Conservation (phyloP, 1,139 yeast species). For the Pichia cactophila region DNA sequence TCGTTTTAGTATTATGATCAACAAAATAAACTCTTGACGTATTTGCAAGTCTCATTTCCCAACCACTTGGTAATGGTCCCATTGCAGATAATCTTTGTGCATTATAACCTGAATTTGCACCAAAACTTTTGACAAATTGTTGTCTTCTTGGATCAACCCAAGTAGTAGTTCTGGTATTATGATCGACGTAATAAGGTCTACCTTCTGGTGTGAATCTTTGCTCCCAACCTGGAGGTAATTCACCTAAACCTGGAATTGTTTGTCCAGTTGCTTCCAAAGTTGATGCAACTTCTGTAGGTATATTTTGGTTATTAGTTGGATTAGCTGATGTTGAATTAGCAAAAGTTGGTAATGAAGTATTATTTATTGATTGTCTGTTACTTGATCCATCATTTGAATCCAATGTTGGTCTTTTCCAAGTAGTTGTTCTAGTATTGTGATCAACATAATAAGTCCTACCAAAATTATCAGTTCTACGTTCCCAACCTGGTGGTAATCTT, state of each 20-base stretch:
- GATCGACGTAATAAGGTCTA: constrained; percentile 95
- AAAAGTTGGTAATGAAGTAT: constrained; percentile 1
- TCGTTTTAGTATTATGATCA: constrained; percentile 96
- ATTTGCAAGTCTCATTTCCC: constrained; percentile 99
- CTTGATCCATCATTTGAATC: constrained; percentile 61
- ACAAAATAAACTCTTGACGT: constrained; percentile 98
- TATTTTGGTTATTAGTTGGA: constrained; percentile 37
- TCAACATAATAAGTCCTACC: constrained; percentile 98
- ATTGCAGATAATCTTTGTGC: constrained; percentile 98
- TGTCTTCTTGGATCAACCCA: constrained; percentile 99
- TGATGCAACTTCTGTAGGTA: constrained; percentile 42
- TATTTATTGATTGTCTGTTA: constrained; percentile 29
- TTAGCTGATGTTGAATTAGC: constrained; percentile 9
- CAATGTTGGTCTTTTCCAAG: constrained; percentile 93
- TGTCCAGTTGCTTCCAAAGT: constrained; percentile 85
- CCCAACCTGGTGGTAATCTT: constrained; percentile 98
- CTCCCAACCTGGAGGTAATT: constrained; percentile 98
- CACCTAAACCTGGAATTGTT: constrained; percentile 93
- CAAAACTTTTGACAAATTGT: constrained; percentile 93
- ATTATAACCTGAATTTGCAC: constrained; percentile 78
- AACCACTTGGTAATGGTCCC: constrained; percentile 96
- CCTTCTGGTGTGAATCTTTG: constrained; percentile 98
- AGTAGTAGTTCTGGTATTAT: constrained; percentile 95
- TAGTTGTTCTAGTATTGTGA: constrained; percentile 94
- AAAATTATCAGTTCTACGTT: constrained; percentile 91